phyloP scores from a whole-genome alignment of 2,329 filamentous ascomycete species.

The Davidsoniella eucalypti region DNA sequence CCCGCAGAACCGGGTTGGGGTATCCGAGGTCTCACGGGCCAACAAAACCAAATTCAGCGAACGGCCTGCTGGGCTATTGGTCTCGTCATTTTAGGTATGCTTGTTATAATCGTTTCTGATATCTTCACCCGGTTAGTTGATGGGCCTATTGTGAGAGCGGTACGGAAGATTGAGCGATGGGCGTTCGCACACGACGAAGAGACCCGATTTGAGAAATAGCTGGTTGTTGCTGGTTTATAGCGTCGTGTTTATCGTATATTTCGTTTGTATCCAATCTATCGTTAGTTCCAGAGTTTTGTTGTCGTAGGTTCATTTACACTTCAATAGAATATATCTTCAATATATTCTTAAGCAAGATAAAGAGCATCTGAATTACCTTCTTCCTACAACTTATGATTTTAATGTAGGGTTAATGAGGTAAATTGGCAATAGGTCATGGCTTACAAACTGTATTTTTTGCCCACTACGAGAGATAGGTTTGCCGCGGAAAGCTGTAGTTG shows the following conservation, averaged over 20 bases:
- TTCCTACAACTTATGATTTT: too few species aligned
- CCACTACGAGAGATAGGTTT: too few species aligned
- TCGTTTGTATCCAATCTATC: neutral
- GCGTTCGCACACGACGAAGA: neutral
- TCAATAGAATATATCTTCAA: neutral
- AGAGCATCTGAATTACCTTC: too few species aligned
- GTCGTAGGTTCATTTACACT: neutral
- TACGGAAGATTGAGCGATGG: constrained; percentile 3
- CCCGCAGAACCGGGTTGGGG: constrained; percentile 10
- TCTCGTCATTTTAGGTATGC: constrained; percentile 5
- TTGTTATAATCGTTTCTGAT: constrained; percentile 8
- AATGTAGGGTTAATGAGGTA: too few species aligned
- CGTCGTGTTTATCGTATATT: neutral
- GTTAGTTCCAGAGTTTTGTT: neutral
- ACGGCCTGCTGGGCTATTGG: constrained; percentile 7
- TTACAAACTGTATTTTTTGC: too few species aligned
- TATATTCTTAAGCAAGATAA: neutral
- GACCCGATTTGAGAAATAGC: neutral
- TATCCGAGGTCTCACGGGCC: constrained; percentile 1
- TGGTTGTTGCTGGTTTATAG: neutral
- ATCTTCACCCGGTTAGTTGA: constrained; percentile 10
- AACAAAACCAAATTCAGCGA: constrained; percentile 2
- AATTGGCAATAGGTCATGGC: too few species aligned
- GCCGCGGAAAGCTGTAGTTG: too few species aligned
- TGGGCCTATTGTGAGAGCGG: constrained; percentile 8